Evolutionary conservation across 2,329 filamentous ascomycete genomes (phyloP), one percentile per base, ranked within the genome.

Genomic region (Thyridium curvatum): DNA sequence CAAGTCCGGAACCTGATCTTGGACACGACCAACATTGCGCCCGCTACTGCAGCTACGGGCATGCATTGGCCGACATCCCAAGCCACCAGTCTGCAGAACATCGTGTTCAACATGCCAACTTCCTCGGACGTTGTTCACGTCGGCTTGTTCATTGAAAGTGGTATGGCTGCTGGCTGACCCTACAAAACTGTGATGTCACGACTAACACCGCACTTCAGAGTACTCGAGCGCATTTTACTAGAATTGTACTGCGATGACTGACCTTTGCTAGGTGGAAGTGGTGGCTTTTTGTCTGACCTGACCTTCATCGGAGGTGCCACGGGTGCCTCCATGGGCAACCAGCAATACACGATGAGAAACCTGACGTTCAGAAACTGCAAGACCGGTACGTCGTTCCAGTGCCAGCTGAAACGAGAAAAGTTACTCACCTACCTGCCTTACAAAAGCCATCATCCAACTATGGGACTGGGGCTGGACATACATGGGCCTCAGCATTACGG

Each of bases 381-480:
- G 46, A 85, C 79, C 8, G 74, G 64, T 53, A 37, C 18, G 18
- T 30, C 28, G 21, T 6, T 10, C 21, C 21, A n/a, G n/a, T n/a
- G n/a, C n/a, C n/a, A n/a, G n/a, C n/a, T n/a, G n/a, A n/a, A n/a
- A n/a, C n/a, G n/a, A n/a, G n/a, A n/a, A n/a, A n/a, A n/a, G n/a
- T n/a, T n/a, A n/a, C n/a, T n/a, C n/a, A n/a, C n/a, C n/a, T n/a
- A n/a, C n/a, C n/a, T n/a, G n/a, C n/a, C 34, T 28, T 15, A 17
- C 8, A 9, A 26, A 36, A 52, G 79, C 76, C 35, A 75, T 86
- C 38, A 77, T 72, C 53, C 75, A 84, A 60, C 74, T 82, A 46
- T 87, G 84, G 83, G 74, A 84, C 59, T 88, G 83, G 83, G 75
- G 76, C 18, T 88, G 80, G 78, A 80, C 75, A 7, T 77, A 83